Base-by-base conservation (phyloP, 2,329 filamentous ascomycete genomes). In the Monilinia fructigena region DNA sequence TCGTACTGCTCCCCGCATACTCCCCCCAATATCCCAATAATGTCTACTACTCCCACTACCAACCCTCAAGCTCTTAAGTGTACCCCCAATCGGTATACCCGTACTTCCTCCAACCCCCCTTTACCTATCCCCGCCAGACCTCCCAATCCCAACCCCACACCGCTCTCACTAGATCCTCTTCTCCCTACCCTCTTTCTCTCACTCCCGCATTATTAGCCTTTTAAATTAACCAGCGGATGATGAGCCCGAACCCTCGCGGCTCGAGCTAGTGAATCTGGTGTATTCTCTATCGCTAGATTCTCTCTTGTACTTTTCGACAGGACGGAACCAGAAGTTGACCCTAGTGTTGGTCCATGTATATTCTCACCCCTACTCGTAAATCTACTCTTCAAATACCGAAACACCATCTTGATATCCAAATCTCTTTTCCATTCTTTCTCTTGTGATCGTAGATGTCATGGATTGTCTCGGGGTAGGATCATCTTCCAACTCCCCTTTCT, bases 361-460 rank as follows among this genome's bases (percentile, higher is more conserved):
- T 38, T 61, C n/a, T 61, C 58, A 38, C 47, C n/a, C n/a, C 45
- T n/a, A 61, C 45, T 48, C 12, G 86, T 82, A 77, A 96, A 94
- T 67, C 91, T 88, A 23, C 86, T 90, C 67, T 89, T 86, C 40
- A 97, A 83, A 75, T 95, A 98, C 59, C 89, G 87, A 80, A 98
- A 98, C 45, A 98, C 91, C 76, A 97, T 90, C 75, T 90, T 91
- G 70, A 97, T 86, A 74, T 98, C 93, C 6, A 98, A 84, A 64
- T 97, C 91, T 68, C 89, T 88, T 78, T 98, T 93, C 95, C 95
- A 99, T 72, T 91, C 80, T 45, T 45, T 82, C 75, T 18, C 68
- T 66, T 7, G 72, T 72, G 0, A 76, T 60, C 7, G 64, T 53
- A 28, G 69, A 60, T 45, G 16, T 50, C 50, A 26, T 50, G 42